phyloP scores from a whole-genome alignment of 2,329 filamentous ascomycete species.

The Aspergillus novoparasiticus region DNA sequence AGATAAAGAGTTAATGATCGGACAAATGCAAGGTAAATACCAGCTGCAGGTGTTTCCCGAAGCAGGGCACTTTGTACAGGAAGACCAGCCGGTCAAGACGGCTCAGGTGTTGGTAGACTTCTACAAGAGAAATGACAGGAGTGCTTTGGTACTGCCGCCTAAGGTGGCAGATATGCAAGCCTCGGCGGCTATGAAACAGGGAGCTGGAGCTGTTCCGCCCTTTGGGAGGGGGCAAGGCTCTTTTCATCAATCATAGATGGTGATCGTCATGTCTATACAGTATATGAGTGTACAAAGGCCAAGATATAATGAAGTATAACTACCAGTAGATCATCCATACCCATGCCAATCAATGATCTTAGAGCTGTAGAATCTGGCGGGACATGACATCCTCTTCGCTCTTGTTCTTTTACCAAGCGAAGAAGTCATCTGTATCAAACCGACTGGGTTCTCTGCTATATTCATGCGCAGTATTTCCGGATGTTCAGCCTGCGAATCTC shows the following conservation, averaged over 20 bases:
- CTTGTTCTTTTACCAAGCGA: not conserved
- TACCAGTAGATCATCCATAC: not conserved
- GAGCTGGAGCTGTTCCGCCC: conserved; percentile 10
- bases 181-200: conserved; percentile 44
- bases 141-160: conserved; percentile 79
- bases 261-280: not conserved
- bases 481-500: not conserved
- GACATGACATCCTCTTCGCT: no score
- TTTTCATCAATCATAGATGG: not conserved
- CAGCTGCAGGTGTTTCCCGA: conserved; percentile 92
- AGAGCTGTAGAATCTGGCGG: not conserved
- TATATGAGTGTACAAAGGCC: not conserved
- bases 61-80: conserved; percentile 94
- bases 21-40: conserved; percentile 98
- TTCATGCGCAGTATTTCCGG: not conserved
- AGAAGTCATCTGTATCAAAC: not conserved
- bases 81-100: conserved; percentile 89
- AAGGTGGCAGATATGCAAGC: conserved; percentile 77
- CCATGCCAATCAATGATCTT: not conserved
- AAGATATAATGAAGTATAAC: not conserved
- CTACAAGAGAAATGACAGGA: conserved; percentile 86
- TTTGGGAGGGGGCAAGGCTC: not conserved
- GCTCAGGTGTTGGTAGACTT: conserved; percentile 86
- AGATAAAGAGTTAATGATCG: conserved; percentile 90
- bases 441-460: not conserved